Conservation (phyloP, 2,329 filamentous ascomycete genomes). For the Aspergillus fijiensis region DNA sequence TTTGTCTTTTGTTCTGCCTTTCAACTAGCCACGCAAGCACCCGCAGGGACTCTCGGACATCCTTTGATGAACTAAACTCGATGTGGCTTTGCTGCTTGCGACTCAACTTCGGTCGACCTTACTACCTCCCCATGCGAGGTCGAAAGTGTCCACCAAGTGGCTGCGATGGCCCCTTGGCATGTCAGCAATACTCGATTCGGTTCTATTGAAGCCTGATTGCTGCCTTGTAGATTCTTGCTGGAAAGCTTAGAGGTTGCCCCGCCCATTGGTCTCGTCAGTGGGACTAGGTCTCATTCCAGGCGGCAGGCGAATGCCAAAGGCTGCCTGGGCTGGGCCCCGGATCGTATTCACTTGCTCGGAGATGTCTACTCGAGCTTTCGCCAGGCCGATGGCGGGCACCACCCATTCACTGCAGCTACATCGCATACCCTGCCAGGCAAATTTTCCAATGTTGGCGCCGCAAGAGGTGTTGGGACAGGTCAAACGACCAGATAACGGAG, state of each 20-base stretch:
- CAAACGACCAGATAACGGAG: constrained; percentile 78
- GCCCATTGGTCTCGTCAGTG: constrained; percentile 10
- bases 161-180: not conserved
- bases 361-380: constrained; percentile 80
- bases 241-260: constrained; percentile 17
- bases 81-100: not conserved
- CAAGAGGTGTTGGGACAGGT: constrained; percentile 79
- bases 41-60: not conserved
- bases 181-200: not conserved
- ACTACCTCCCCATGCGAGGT: not conserved
- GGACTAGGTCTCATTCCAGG: constrained; percentile 34
- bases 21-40: not conserved
- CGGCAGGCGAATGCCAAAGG: constrained; percentile 41
- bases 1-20: not conserved
- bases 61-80: not conserved
- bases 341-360: constrained; percentile 34
- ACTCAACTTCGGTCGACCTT: not conserved
- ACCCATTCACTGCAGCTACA: constrained; percentile 92
- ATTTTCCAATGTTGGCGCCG: constrained; percentile 80
- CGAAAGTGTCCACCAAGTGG: not conserved
- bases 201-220: not conserved
- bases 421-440: constrained; percentile 92
- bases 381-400: constrained; percentile 83
- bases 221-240: not conserved
- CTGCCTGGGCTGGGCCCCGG: constrained; percentile 23